Evolutionary conservation across 192 early-diverging fungal species (phyloP), one percentile per base, ranked within the genome.

Genomic region (Coemansia sp.): DNA sequence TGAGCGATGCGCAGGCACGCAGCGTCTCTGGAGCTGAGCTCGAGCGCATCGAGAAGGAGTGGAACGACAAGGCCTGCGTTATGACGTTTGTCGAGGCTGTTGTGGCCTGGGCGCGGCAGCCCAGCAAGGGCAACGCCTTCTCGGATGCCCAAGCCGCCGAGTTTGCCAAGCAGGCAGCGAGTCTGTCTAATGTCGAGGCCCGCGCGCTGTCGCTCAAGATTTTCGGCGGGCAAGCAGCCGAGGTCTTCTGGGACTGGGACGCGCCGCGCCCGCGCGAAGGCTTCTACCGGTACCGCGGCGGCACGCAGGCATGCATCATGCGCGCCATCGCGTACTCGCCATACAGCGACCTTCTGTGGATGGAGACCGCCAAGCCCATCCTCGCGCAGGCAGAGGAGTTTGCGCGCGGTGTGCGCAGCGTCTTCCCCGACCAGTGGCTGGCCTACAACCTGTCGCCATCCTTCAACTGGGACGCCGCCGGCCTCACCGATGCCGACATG

Each of bases 381-480:
- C 85, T 90, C 63, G 69, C 85, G 53, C 96, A 98, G 82, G 95
- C 96, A 63, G 86, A 89, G 70, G 87, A 96, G 83, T 98, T 98
- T 77, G 62, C 95, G 41, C 67, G 83, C 25, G 94, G 93, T 61
- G 95, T 98, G 15, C 87, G 85, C 61, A 79, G 86, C 62, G 87
- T 85, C 36, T 85, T 89, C 70, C 95, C 96, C 42, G 76, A 92
- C 40, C 83, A 88, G 60, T 90, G 93, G 89, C 87, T 98, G 34
- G 91, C 94, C 20, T 98, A 98, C 87, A 98, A 98, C 86, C 75
- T 98, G 57, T 93, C 91, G 41, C 96, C 96, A 23, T 95, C 92
- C 29, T 98, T 97, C 88, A 98, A 98, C 89, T 98, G 95, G 94
- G 93, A 95, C 72, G 93, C 94, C 13, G 94, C 96, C 20, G 95